These are phyloP conservation scores for Podila epicladia DNA, from an alignment of 192 early-diverging fungal genomes.

Conservation along the genomic window DNA sequence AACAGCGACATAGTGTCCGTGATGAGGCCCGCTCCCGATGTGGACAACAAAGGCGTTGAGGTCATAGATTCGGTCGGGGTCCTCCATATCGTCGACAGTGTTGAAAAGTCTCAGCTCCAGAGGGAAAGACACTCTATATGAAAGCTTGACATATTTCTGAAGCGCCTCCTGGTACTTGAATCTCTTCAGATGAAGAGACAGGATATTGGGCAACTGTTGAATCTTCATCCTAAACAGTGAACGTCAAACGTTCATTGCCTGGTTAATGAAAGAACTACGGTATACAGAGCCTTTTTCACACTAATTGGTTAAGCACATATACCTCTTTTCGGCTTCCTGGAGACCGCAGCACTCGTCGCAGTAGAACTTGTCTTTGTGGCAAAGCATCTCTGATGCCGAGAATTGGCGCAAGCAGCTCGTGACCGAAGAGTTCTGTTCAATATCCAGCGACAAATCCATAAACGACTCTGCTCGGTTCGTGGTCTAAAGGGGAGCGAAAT, in stretches of 20 bases:
- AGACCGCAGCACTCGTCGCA: conserved; percentile 94
- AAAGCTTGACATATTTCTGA: conserved; percentile 92
- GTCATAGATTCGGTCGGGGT: conserved; percentile 87
- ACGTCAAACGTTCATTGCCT: not conserved
- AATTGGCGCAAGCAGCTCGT: conserved; percentile 95
- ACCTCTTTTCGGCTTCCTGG: conserved; percentile 96
- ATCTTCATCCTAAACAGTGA: conserved; percentile 86
- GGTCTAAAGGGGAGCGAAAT: conserved; percentile 54
- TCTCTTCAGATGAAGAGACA: conserved; percentile 95
- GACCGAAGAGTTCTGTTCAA: conserved; percentile 96
- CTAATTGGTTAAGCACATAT: not conserved
- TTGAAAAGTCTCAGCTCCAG: conserved; percentile 95
- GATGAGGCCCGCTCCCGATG: conserved; percentile 94
- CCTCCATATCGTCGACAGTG: conserved; percentile 90
- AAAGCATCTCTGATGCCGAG: conserved; percentile 93
- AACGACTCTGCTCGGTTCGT: conserved; percentile 95
- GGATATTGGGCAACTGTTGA: conserved; percentile 90
- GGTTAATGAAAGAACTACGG: not conserved
- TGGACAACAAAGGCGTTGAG: conserved; percentile 94
- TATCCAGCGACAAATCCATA: conserved; percentile 95
- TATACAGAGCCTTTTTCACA: not conserved
- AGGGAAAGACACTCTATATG: conserved; percentile 95
- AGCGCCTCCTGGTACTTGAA: conserved; percentile 98
- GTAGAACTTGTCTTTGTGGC: conserved; percentile 98
- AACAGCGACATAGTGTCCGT: conserved; percentile 96